These are phyloP conservation scores for Monosporascus sp. DNA, from an alignment of 2,329 filamentous ascomycete species.

Conservation along the genomic window DNA sequence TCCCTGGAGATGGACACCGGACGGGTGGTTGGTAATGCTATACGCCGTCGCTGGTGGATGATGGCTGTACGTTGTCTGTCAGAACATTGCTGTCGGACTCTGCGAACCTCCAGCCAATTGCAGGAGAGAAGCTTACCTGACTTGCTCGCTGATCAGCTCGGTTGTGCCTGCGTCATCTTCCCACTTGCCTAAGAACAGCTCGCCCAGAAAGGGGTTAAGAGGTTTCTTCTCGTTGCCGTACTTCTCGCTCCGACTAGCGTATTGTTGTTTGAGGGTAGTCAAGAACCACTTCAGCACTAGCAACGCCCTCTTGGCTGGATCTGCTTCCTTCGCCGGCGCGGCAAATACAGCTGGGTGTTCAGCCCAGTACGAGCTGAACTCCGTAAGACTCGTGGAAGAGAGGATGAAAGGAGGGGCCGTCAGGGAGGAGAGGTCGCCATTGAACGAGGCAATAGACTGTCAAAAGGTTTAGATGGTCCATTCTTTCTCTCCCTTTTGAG, in stretches of 20 bases:
- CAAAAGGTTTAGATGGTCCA: background rate
- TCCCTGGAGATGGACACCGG: conserved; percentile 42
- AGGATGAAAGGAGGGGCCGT: conserved; percentile 46
- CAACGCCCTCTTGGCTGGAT: conserved; percentile 37
- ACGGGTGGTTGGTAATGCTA: conserved; percentile 37
- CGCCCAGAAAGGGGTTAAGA: conserved; percentile 47
- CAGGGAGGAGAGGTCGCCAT: conserved; percentile 46
- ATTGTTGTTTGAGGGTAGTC: conserved; percentile 41
- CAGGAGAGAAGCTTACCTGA: conserved; percentile 22
- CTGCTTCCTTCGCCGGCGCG: conserved; percentile 38
- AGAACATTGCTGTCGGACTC: background rate
- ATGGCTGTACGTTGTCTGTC: conserved; percentile 28
- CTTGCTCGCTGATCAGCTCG: conserved; percentile 38
- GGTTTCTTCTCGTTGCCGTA: conserved; percentile 46
- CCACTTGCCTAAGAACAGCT: conserved; percentile 38
- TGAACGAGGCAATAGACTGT: conserved; percentile 31
- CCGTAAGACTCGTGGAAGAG: conserved; percentile 40
- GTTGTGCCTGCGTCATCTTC: conserved; percentile 26
- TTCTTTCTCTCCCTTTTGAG: conserved; percentile 2
- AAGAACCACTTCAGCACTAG: conserved; percentile 43
- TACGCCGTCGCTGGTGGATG: conserved; percentile 50
- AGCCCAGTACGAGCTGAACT: conserved; percentile 46
- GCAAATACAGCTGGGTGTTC: conserved; percentile 42
- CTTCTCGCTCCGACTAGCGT: conserved; percentile 38
- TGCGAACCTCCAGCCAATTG: background rate